phyloP scores from a whole-genome alignment of 305 asterid genomes.

The Rubia balearica region DNA sequence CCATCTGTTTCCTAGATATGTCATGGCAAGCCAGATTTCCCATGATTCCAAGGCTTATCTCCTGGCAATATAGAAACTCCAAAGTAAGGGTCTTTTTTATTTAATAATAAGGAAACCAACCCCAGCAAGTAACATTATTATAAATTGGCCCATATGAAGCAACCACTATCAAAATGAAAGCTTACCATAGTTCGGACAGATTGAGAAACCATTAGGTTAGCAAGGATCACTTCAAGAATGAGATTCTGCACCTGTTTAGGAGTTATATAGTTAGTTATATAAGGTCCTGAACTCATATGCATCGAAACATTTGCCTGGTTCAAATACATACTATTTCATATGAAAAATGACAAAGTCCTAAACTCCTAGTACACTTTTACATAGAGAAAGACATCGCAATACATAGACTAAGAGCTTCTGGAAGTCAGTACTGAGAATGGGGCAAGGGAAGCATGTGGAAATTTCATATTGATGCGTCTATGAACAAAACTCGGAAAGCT shows the following conservation, averaged over 20 bases:
- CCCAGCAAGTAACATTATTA: not conserved
- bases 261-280: not conserved
- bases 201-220: conserved; percentile 61
- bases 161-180: conserved; percentile 16
- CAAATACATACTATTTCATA: not conserved
- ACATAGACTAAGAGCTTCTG: not conserved
- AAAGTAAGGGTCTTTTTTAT: not conserved
- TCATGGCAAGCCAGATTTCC: conserved; percentile 98
- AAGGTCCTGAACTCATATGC: conserved; percentile 1
- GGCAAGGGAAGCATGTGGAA: conserved; percentile 1
- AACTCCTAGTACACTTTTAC: not conserved
- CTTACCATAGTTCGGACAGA: conserved; percentile 69
- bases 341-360: not conserved
- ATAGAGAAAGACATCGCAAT: not conserved
- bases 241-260: conserved; percentile 65
- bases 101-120: not conserved
- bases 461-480: not conserved
- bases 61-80: conserved; percentile 40
- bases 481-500: not conserved
- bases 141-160: not conserved
- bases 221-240: conserved; percentile 81
- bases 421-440: not conserved
- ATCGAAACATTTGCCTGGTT: conserved; percentile 7
- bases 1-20: conserved; percentile 42
- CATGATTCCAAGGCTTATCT: conserved; percentile 83